phyloP scores from a whole-genome alignment of 2,329 filamentous ascomycete species.

The Xylaria sp. region DNA sequence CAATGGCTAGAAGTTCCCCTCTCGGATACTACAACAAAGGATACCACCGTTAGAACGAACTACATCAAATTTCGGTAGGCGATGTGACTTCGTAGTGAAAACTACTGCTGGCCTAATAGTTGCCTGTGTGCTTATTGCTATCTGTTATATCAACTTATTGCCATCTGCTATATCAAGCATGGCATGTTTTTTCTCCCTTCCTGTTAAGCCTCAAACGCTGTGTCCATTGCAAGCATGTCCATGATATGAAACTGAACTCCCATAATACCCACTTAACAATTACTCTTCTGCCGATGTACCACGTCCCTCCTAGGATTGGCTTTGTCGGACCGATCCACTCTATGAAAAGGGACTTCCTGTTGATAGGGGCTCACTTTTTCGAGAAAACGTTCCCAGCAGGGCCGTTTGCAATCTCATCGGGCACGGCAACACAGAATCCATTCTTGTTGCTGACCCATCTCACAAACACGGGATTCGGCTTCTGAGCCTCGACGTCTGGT shows the following conservation, averaged over 20 bases:
- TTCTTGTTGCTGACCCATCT: conserved; percentile 66
- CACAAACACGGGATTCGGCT: conserved; percentile 56
- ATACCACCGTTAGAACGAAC: no score
- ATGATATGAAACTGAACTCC: neutral
- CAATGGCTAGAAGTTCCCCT: no score
- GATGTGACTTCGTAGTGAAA: no score
- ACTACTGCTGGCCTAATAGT: no score
- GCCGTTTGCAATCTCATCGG: conserved; percentile 60
- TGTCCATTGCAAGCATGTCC: no score
- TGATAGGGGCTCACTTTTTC: conserved; percentile 16
- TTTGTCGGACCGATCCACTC: neutral
- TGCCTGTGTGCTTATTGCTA: no score
- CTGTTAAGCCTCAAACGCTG: neutral
- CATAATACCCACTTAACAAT: neutral
- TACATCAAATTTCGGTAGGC: no score
- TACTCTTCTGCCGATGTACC: neutral
- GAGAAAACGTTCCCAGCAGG: conserved; percentile 57
- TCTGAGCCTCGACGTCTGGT: conserved; percentile 43
- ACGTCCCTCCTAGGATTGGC: neutral
- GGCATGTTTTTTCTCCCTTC: neutral
- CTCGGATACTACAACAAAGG: no score
- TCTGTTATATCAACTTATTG: no score
- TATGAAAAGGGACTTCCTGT: neutral
- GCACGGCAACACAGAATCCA: conserved; percentile 59
- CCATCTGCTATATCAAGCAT: no score